phyloP scores from a whole-genome alignment of 1,139 yeast genomes.

The Arxiozyma heterogenica region DNA sequence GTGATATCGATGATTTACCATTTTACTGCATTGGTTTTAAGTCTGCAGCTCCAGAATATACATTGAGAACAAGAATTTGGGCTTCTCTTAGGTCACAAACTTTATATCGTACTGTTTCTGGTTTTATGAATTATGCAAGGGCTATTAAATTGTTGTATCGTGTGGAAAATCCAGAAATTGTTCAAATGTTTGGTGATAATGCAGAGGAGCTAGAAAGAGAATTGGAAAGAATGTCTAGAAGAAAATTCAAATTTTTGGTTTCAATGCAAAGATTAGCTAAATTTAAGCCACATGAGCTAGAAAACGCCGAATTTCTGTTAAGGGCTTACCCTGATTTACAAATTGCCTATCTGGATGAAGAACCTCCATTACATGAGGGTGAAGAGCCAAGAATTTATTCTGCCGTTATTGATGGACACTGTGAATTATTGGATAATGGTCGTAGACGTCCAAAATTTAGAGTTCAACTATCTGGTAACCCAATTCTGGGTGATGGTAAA shows the following conservation, averaged over 20 bases:
- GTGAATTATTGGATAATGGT: constrained; percentile 95
- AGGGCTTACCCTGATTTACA: constrained; percentile 98
- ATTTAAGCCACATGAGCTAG: constrained; percentile 95
- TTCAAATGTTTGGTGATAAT: constrained; percentile 96
- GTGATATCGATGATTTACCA: constrained; percentile 93
- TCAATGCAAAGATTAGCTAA: constrained; percentile 98
- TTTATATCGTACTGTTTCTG: constrained; percentile 94
- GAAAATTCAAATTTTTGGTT: constrained; percentile 94
- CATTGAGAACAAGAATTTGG: constrained; percentile 97
- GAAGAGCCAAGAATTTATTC: constrained; percentile 97
- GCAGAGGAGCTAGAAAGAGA: constrained; percentile 93
- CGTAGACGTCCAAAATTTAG: constrained; percentile 98
- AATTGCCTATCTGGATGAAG: constrained; percentile 97
- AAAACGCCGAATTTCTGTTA: constrained; percentile 92
- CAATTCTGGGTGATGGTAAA: constrained; percentile 98
- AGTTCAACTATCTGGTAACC: constrained; percentile 96
- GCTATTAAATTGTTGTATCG: constrained; percentile 95
- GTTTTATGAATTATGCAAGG: constrained; percentile 98
- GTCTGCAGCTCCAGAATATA: constrained; percentile 98
- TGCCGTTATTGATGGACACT: constrained; percentile 95
- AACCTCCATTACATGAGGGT: constrained; percentile 78
- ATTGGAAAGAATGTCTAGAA: constrained; percentile 97
- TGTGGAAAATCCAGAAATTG: constrained; percentile 98
- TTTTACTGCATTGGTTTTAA: constrained; percentile 99
- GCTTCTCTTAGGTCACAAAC: constrained; percentile 98